Conservation (phyloP, 495 filamentous ascomycete species). For the Talaromyces proteolyticus region DNA sequence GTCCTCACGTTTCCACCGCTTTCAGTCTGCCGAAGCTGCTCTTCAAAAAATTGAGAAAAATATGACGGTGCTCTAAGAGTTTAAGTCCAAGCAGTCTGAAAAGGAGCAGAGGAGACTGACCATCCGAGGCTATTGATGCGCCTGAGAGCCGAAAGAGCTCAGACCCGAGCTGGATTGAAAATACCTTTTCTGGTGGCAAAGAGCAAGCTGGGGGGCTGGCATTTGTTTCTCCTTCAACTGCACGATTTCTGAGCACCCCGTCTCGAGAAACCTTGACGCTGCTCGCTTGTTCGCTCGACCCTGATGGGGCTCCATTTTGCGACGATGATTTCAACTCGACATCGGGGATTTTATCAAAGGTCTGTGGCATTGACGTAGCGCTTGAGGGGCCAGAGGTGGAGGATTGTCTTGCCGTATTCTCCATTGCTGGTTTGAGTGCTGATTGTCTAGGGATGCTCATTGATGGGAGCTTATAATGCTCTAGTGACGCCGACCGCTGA, state of each 20-base stretch:
- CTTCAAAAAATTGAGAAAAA: slow-evolving; percentile 90
- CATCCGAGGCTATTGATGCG: slow-evolving; percentile 92
- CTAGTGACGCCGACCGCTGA: too few species aligned
- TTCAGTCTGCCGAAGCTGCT: slow-evolving; percentile 63
- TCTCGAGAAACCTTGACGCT: slow-evolving; percentile 1
- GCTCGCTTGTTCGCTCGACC: background rate
- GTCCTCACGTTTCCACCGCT: slow-evolving; percentile 55
- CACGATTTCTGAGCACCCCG: background rate
- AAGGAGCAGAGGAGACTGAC: slow-evolving; percentile 50
- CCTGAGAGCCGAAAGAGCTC: slow-evolving; percentile 90
- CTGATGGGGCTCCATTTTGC: background rate
- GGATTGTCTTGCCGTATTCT: too few species aligned
- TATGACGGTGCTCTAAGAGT: slow-evolving; percentile 85
- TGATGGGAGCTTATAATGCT: too few species aligned
- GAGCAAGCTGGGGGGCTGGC: slow-evolving; percentile 10
- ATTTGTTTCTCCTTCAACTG: background rate
- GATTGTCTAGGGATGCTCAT: too few species aligned
- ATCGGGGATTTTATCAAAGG: slow-evolving; percentile 4
- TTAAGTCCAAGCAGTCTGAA: slow-evolving; percentile 28
- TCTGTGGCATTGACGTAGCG: background rate
- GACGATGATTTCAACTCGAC: slow-evolving; percentile 2
- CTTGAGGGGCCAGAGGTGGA: background rate
- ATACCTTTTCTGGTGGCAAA: slow-evolving; percentile 62
- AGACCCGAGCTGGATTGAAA: slow-evolving; percentile 90
- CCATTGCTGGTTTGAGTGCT: too few species aligned